Evolutionary conservation across 768 basidiomycete species (phyloP).

Genomic region (Russula brevipes): DNA sequence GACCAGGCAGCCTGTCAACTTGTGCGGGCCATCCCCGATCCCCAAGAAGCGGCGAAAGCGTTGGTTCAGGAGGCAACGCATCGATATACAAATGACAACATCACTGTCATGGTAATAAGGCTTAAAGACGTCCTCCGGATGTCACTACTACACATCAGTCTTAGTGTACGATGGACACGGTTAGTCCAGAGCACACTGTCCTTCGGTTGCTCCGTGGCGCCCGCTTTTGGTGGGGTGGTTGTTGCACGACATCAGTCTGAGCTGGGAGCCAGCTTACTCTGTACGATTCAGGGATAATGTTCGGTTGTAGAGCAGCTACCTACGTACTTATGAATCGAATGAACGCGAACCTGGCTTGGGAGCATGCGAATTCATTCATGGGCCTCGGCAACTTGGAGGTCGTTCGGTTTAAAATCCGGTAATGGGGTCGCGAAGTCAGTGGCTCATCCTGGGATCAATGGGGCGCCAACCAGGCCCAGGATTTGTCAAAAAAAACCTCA

Average conservation of each 20-base stretch:
- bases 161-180: constrained; percentile 22
- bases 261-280: background rate
- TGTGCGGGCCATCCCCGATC: constrained; percentile 63
- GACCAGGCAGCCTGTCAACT: constrained; percentile 91
- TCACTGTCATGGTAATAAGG: constrained; percentile 84
- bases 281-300: background rate
- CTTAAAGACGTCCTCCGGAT: constrained; percentile 48
- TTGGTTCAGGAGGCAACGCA: constrained; percentile 80
- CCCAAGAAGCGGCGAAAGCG: constrained; percentile 73
- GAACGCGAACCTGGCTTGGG: background rate
- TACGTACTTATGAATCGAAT: background rate
- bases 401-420: background rate
- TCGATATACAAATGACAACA: constrained; percentile 91
- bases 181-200: background rate
- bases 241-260: background rate
- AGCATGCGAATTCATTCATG: background rate
- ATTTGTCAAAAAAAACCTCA: too few species aligned
- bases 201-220: background rate
- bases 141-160: background rate
- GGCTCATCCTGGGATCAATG: too few species aligned
- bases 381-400: background rate
- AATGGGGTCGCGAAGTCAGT: constrained; percentile 5
- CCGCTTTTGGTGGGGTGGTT: background rate
- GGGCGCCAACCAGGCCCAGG: too few species aligned
- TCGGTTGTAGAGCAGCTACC: constrained; percentile 7